These are phyloP conservation scores for Liriodendron chinense DNA, from an alignment of 164 flowering plant genomes.

Conservation along the genomic window DNA sequence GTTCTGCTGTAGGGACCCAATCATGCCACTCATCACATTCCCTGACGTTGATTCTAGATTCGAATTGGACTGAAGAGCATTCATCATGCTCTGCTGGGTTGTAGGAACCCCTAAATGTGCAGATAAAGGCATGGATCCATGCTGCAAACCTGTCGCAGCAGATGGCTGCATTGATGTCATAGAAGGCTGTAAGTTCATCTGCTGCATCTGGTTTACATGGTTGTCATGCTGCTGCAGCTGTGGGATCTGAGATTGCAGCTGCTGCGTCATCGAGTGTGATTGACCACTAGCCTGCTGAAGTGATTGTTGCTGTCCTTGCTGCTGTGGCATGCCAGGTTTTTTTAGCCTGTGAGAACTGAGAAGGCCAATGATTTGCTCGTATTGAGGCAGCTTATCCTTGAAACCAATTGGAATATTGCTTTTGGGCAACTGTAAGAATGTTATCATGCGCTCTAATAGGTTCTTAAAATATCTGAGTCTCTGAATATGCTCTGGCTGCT, in stretches of 20 bases:
- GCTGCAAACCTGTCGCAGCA: slow-evolving; percentile 42
- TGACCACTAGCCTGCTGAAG: slow-evolving; percentile 41
- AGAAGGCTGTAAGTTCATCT: slow-evolving; percentile 47
- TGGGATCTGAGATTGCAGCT: slow-evolving; percentile 47
- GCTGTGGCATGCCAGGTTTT: slow-evolving; percentile 34
- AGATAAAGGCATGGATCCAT: slow-evolving; percentile 44
- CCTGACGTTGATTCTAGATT: slow-evolving; percentile 73
- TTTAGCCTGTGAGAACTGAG: slow-evolving; percentile 48
- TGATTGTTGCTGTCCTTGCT: slow-evolving; percentile 56
- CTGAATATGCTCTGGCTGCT: slow-evolving; percentile 52
- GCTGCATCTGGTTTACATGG: slow-evolving; percentile 68
- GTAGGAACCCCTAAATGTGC: slow-evolving; percentile 32
- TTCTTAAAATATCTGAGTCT: slow-evolving; percentile 46
- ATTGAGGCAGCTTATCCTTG: slow-evolving; percentile 57
- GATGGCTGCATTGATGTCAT: slow-evolving; percentile 46
- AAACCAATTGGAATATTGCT: slow-evolving; percentile 26
- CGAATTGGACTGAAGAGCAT: slow-evolving; percentile 49
- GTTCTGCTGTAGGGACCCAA: slow-evolving; percentile 45
- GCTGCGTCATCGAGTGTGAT: slow-evolving; percentile 52
- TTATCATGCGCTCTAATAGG: slow-evolving; percentile 54
- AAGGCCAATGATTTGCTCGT: slow-evolving; percentile 59
- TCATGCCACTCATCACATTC: slow-evolving; percentile 35
- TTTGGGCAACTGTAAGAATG: slow-evolving; percentile 52
- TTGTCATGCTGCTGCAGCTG: slow-evolving; percentile 66
- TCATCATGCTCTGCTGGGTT: slow-evolving; percentile 51